A percentile compares a stretch with the other conserved stretches of the same genome.
Evolutionary conservation across 2,329 filamentous ascomycete species (phyloP).

Genomic region (Aspergillus novoparasiticus): DNA sequence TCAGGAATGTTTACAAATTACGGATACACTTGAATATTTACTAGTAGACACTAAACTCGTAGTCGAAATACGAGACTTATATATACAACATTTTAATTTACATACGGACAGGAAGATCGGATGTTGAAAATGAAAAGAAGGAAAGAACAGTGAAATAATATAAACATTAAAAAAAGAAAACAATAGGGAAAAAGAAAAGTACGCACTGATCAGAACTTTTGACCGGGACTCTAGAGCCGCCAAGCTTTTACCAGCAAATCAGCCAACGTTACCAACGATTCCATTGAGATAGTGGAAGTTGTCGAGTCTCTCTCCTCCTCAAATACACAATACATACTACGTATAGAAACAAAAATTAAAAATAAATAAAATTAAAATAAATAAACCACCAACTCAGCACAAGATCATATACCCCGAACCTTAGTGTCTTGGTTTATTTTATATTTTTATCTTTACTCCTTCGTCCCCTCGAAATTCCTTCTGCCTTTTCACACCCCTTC

Average conservation of each 20-base stretch:
- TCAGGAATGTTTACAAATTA: slow-evolving; percentile 4
- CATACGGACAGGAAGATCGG: not conserved
- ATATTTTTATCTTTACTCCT: slow-evolving; percentile 8
- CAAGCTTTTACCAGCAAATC: slow-evolving; percentile 5
- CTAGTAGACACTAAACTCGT: not conserved
- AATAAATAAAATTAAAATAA: not conserved
- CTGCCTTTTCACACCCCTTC: slow-evolving; percentile 10
- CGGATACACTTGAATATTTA: not conserved
- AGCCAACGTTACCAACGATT: not conserved
- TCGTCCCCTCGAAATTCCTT: slow-evolving; percentile 8
- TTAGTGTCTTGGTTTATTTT: not conserved
- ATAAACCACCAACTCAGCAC: not conserved
- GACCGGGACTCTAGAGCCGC: slow-evolving; percentile 8
- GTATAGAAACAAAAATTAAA: not conserved
- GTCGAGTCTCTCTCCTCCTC: not conserved
- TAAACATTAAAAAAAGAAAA: not conserved
- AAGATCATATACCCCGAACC: not conserved
- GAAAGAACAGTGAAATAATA: not conserved
- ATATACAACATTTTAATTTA: not conserved
- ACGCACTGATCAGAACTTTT: not conserved
- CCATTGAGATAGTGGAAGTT: not conserved
- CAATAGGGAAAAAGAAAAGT: not conserved
- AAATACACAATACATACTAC: not conserved
- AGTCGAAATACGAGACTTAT: not conserved
- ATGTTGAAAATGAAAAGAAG: not conserved